These are phyloP conservation scores for Urostyla sp. DNA, from an alignment of 73 alveolate genomes.

Conservation along the genomic window DNA sequence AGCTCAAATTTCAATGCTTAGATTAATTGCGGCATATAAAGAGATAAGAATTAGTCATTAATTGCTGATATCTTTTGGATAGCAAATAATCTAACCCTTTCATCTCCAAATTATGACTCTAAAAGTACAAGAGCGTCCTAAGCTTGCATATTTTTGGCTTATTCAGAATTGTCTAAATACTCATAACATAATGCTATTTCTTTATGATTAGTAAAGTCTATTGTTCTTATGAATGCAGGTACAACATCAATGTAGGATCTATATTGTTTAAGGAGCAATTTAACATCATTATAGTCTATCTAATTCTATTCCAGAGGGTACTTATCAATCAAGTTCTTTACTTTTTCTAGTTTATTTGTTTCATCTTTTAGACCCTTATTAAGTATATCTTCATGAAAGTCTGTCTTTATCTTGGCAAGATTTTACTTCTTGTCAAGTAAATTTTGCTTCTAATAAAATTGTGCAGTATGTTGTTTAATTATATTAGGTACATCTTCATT, in stretches of 20 bases:
- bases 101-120: slow-evolving; percentile 69
- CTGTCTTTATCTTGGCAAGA: not conserved
- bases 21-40: slow-evolving; percentile 78
- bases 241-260: slow-evolving; percentile 29
- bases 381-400: not conserved
- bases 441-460: not conserved
- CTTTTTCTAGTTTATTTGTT: not conserved
- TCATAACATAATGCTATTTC: not conserved
- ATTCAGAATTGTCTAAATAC: slow-evolving; percentile 19
- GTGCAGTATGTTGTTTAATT: not conserved
- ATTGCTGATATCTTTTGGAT: slow-evolving; percentile 15
- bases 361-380: not conserved
- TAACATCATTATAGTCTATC: not conserved
- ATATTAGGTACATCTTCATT: not conserved
- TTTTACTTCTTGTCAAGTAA: not conserved
- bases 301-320: slow-evolving; percentile 10
- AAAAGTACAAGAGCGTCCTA: slow-evolving; percentile 65
- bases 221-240: slow-evolving; percentile 50
- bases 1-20: slow-evolving; percentile 90
- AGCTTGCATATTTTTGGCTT: slow-evolving; percentile 48
- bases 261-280: not conserved
- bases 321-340: slow-evolving; percentile 38
- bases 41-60: slow-evolving; percentile 41
- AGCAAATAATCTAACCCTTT: slow-evolving; percentile 63
- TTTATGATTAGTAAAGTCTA: slow-evolving; percentile 55